These are phyloP conservation scores for Ceratocystis alfenasii DNA, from an alignment of 2,329 filamentous ascomycete species.

Conservation along the genomic window DNA sequence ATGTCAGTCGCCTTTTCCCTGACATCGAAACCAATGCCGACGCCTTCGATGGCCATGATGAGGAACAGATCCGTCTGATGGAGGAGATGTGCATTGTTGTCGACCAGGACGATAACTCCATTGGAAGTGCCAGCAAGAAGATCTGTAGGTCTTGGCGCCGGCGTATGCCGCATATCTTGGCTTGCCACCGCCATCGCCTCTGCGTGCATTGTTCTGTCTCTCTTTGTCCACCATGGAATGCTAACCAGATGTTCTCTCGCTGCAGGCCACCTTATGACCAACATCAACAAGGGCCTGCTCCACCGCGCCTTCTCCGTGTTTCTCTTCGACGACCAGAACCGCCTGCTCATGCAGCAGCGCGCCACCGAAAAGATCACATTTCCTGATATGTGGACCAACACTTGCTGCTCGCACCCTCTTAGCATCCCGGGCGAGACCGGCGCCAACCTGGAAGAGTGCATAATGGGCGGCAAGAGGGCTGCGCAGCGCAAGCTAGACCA, in stretches of 20 bases:
- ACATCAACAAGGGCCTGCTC: constrained; percentile 89
- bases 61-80: constrained; percentile 96
- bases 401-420: constrained; percentile 94
- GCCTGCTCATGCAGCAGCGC: constrained; percentile 87
- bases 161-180: too few relatives aligned
- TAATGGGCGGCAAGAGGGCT: constrained; percentile 79
- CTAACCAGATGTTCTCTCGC: background rate
- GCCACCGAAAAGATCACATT: constrained; percentile 97
- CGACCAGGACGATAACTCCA: constrained; percentile 81
- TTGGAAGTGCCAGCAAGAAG: constrained; percentile 97
- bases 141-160: constrained; percentile 53
- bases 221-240: background rate
- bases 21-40: constrained; percentile 61
- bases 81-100: constrained; percentile 97
- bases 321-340: constrained; percentile 88
- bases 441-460: constrained; percentile 62
- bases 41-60: constrained; percentile 83
- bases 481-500: constrained; percentile 89
- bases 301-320: constrained; percentile 98
- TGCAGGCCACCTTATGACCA: constrained; percentile 91
- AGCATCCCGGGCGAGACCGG: constrained; percentile 87
- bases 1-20: constrained; percentile 77
- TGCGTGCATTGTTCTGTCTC: background rate
- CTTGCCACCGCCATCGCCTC: too few relatives aligned
- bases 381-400: constrained; percentile 99